These are phyloP conservation scores for Salvia rosmarinus DNA, from an alignment of 257 asterid genomes.

Conservation along the genomic window DNA sequence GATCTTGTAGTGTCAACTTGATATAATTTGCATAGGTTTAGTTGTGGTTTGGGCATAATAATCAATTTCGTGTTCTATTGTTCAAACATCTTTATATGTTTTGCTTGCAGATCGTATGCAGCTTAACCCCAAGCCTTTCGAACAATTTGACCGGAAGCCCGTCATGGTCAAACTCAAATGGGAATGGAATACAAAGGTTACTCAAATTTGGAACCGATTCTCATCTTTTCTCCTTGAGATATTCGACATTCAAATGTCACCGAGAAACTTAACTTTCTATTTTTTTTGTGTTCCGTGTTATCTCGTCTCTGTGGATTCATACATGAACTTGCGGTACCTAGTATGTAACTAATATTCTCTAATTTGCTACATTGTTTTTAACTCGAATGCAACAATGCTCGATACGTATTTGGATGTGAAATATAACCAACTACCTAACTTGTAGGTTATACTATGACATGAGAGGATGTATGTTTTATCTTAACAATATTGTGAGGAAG, in stretches of 20 bases:
- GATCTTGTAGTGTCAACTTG: slow-evolving; percentile 6
- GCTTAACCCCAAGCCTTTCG: slow-evolving; percentile 96
- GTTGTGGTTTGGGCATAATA: not conserved
- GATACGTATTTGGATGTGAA: not conserved
- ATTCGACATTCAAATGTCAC: not conserved
- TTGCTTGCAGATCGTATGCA: slow-evolving; percentile 85
- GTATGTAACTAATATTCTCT: not conserved
- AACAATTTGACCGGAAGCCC: slow-evolving; percentile 90
- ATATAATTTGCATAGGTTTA: slow-evolving; percentile 1
- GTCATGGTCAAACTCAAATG: slow-evolving; percentile 97
- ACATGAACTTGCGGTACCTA: slow-evolving; percentile 93
- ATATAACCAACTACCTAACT: not conserved
- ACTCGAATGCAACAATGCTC: not conserved
- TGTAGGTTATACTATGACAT: not conserved
- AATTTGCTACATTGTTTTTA: not conserved
- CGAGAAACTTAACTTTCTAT: not conserved
- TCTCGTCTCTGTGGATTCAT: slow-evolving; percentile 93
- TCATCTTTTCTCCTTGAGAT: not conserved
- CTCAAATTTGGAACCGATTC: not conserved
- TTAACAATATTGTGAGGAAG: not conserved
- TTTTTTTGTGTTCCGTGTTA: slow-evolving; percentile 61
- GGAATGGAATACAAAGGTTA: slow-evolving; percentile 98
- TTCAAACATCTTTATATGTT: slow-evolving; percentile 8
- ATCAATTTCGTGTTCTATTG: slow-evolving; percentile 13
- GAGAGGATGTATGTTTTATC: not conserved